Percentiles rank a stretch among this genome's conserved stretches.
Evolutionary conservation across 2,329 filamentous ascomycete species (phyloP).

Genomic region (Dendryphion nanum): DNA sequence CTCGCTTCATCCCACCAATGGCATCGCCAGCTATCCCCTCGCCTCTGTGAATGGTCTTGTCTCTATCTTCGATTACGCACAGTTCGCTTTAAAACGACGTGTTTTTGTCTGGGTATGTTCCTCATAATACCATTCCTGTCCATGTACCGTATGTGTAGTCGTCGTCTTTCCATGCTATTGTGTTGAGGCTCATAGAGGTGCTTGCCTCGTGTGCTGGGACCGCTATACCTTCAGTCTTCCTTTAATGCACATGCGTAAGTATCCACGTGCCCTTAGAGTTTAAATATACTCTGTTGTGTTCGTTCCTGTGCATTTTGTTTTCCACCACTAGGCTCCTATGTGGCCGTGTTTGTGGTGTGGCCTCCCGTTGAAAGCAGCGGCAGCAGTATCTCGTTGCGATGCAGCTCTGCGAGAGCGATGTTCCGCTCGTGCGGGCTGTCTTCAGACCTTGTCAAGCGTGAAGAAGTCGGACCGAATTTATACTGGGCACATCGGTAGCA

Average conservation of each 20-base stretch:
- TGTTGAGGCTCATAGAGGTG: too few relatives aligned
- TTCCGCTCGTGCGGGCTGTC: slow-evolving; percentile 11
- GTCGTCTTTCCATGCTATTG: too few relatives aligned
- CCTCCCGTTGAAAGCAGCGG: slow-evolving; percentile 6
- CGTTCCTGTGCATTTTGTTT: slow-evolving; percentile 2
- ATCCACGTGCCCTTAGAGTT: slow-evolving; percentile 4
- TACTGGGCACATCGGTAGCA: too few relatives aligned
- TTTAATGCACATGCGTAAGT: slow-evolving; percentile 3
- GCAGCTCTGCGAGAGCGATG: slow-evolving; percentile 10
- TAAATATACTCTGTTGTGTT: slow-evolving; percentile 4
- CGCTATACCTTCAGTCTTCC: slow-evolving; percentile 9
- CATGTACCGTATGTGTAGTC: too few relatives aligned
- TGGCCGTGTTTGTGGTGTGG: slow-evolving; percentile 13
- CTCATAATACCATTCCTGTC: too few relatives aligned
- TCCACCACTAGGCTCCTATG: slow-evolving; percentile 5
- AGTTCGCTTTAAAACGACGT: too few relatives aligned
- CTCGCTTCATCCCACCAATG: too few relatives aligned
- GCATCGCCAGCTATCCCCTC: too few relatives aligned
- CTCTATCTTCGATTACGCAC: too few relatives aligned
- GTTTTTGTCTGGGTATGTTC: too few relatives aligned
- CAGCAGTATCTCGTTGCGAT: slow-evolving; percentile 9
- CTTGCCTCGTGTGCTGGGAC: too few relatives aligned
- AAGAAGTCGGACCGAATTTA: slow-evolving; percentile 2
- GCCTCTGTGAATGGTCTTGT: too few relatives aligned
- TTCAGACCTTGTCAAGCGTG: slow-evolving; percentile 19